Base-by-base conservation (phyloP, 2,329 filamentous ascomycete species). In the Corynespora cassiicola region DNA sequence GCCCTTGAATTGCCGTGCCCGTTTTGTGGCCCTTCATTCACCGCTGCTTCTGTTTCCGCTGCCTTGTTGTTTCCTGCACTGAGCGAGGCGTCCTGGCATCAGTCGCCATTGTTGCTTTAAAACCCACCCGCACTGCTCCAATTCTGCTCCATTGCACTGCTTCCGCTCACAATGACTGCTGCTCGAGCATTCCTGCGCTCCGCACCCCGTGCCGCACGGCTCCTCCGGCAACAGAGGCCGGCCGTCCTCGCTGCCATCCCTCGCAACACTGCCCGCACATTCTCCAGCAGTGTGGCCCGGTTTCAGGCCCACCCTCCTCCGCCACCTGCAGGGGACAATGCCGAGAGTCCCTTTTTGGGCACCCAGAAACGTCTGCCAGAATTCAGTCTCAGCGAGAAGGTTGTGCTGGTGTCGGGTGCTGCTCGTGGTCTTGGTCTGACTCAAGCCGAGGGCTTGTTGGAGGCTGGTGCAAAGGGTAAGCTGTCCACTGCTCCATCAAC, bases 401-500 rank as follows among this genome's bases (percentile, higher is more conserved):
- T 87, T 1, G 80, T 89, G 30, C 65, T 87, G 19, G 83, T 90
- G 3, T 87, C 86, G 2, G 87, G 87, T 12, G 87, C 80, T 37
- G 87, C 81, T 2, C 77, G 83, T 43, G 88, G 88, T 0, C 75
- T 91, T 7, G 87, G 87, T n/a, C 69, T 92, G 14, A 81, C 84
- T 5, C 80, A 90, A 54, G 81, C 86, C 1, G 86, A 91, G 56
- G 86, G 84, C 1, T 70, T 91, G 10, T 73, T 88, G 9, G 86
- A 91, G 66, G 87, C 87, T 16, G 87, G 88, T 14, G 88, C 88
- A 21, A 86, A 68, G 49, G 79, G 80, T 81, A 58, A 31, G 44
- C n/a, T 8, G 17, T 14, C 17, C 30, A 8, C 7, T 8, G 8
- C 9, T 28, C 12, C 26, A 9, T 28, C 7, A 12, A 6, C 8